Evolutionary conservation across 768 basidiomycete species (phyloP), one percentile per base, ranked within the genome.

Genomic region (Lentinus tigrinus): DNA sequence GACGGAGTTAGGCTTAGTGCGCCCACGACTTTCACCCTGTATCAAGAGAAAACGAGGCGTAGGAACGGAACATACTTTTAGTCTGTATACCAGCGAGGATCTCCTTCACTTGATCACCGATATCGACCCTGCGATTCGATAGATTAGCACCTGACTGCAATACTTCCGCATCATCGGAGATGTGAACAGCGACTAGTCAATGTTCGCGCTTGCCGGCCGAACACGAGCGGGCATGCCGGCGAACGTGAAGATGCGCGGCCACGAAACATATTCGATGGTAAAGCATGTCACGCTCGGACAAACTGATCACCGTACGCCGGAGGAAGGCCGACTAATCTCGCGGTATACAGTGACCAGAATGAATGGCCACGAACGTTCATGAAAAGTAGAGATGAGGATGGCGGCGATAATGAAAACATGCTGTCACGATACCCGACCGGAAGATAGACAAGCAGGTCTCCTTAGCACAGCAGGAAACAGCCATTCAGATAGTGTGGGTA

Each of bases 61-160:
- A 39, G 31, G 7, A 31, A 27, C 40, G n/a, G 38, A 28, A 77
- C 87, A 69, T 73, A 97, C 95, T 91, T 80, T 95, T 96, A 50
- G 81, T 74, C 52, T 85, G 83, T 13, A 85, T 82, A 54, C 79
- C 79, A 10, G 76, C 77, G 24, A 98, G 81, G 53, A 93, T 80
- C 57, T 86, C 84, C 67, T 95, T 85, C 43, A 98, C 92, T 73
- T 93, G 87, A 72, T 95, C 94, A 28, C 93, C 87, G 57, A 88
- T 77, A 75, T 98, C 95, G 54, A 97, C 93, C 95, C 95, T 95
- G 57, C 58, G 63, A 63, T 57, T 51, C 39, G 21, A 46, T 24
- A 46, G 43, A 46, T 46, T 46, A 46, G 43, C 43, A 46, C 43
- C 19, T 46, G 43, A 46, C 43, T 14, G 40, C 40, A 42, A n/a